Percentiles rank a stretch among this genome's conserved stretches.
These are phyloP conservation scores for Ustilago curta DNA, from an alignment of 1,284 basidiomycete genomes.

Conservation along the genomic window DNA sequence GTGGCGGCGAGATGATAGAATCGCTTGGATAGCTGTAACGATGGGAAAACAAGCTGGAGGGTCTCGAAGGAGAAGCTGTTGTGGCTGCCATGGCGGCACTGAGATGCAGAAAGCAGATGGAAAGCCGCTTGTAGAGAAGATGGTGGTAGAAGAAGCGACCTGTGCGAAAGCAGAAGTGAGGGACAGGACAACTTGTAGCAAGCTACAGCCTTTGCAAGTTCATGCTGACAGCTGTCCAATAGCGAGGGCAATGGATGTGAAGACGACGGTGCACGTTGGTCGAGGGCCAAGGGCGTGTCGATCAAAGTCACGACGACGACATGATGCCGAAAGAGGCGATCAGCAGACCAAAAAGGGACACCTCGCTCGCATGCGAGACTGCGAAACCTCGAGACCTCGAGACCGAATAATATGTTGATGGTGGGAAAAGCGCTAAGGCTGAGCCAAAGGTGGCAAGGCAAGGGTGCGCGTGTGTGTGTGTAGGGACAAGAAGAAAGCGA, in stretches of 20 bases:
- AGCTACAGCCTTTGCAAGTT: conserved; percentile 8
- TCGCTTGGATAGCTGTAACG: conserved; percentile 21
- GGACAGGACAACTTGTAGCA: conserved; percentile 8
- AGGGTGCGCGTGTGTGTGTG: neutral
- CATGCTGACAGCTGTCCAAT: conserved; percentile 15
- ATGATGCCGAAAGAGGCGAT: conserved; percentile 8
- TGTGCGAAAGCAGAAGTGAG: neutral
- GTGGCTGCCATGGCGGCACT: conserved; percentile 22
- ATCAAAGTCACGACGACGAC: conserved; percentile 13
- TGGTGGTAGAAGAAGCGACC: neutral
- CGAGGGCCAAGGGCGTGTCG: conserved; percentile 24
- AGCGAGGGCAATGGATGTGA: conserved; percentile 5
- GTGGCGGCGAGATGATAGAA: conserved; percentile 17
- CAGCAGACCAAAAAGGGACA: neutral
- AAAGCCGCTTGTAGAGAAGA: neutral
- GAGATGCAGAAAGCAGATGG: no score
- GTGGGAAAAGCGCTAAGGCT: neutral
- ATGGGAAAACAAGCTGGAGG: conserved; percentile 16
- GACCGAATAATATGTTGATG: neutral
- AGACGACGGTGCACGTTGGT: conserved; percentile 6
- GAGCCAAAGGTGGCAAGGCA: conserved; percentile 6
- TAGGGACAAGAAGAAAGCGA: conserved; percentile 8
- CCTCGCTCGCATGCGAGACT: conserved; percentile 4
- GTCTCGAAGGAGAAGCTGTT: conserved; percentile 15
- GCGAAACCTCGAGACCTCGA: no score